phyloP scores from a whole-genome alignment of 768 basidiomycete genomes.

The Leccinum broughii region DNA sequence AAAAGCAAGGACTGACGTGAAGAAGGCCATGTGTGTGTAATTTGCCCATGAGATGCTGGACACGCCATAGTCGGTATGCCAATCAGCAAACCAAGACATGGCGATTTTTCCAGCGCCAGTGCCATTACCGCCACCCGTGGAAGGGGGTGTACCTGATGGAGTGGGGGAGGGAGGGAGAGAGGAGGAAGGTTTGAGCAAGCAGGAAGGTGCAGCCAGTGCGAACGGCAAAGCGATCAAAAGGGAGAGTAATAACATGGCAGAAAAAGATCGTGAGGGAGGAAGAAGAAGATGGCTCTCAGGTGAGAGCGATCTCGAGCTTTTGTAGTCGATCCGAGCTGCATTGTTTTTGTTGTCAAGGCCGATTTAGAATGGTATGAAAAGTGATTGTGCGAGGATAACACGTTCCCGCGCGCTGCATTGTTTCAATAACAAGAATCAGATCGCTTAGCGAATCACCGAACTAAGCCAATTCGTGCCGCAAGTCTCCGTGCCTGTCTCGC shows the following conservation, averaged over 20 bases:
- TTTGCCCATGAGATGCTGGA: slow-evolving; percentile 60
- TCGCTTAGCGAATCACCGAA: slow-evolving; percentile 29
- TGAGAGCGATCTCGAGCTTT: slow-evolving; percentile 5
- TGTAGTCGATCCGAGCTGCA: slow-evolving; percentile 9
- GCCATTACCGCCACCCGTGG: slow-evolving; percentile 23
- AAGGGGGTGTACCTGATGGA: slow-evolving; percentile 4
- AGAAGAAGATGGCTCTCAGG: not conserved
- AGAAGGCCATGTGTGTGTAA: slow-evolving; percentile 69
- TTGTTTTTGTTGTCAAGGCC: slow-evolving; percentile 17
- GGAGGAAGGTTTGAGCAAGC: slow-evolving; percentile 17
- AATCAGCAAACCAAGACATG: slow-evolving; percentile 72
- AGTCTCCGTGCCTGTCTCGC: slow-evolving; percentile 77
- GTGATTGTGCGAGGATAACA: not conserved
- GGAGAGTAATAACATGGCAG: slow-evolving; percentile 25
- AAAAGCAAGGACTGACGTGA: slow-evolving; percentile 41
- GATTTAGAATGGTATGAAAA: slow-evolving; percentile 9
- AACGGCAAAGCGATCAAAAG: slow-evolving; percentile 27
- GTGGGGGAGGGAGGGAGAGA: slow-evolving; percentile 1
- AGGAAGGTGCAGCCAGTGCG: slow-evolving; percentile 32
- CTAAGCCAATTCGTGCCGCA: slow-evolving; percentile 82
- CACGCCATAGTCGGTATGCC: slow-evolving; percentile 52
- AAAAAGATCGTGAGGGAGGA: slow-evolving; percentile 19
- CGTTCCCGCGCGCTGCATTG: not conserved
- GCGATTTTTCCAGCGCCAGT: slow-evolving; percentile 39
- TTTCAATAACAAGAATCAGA: not conserved